Evolutionary conservation across 2,329 filamentous ascomycete species (phyloP), one percentile per base, ranked within the genome.

Genomic region (Sphaerulina populicola): DNA sequence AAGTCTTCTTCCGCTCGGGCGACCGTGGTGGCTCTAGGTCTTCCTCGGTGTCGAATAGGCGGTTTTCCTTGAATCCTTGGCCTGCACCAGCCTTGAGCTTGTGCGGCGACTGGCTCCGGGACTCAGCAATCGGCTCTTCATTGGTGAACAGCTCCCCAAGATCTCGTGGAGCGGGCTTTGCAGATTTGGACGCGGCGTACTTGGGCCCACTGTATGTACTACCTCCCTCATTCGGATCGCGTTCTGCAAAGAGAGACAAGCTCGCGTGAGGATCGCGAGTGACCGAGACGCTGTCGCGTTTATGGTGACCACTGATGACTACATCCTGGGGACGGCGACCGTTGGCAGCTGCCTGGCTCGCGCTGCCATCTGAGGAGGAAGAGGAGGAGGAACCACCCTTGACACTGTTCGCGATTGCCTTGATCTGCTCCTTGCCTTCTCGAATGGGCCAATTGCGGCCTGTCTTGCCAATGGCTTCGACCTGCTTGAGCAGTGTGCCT

Each of bases 361-460:
- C 57, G 39, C 52, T 47, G 7, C 65, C 60, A 9, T 61, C 53
- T 18, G 18, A 18, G 15, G 61, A 52, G 10, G 50, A 37, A 14
- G 18, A 18, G 15, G 61, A 52, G 10, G 50, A 37, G 15, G 61
- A 60, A 31, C 51, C 55, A 14, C 61, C 55, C 46, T 63, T 64
- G 52, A 68, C 44, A 49, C 65, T 67, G 57, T 54, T 55, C 47
- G 58, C 61, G 38, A 69, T 57, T 63, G 95, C 73, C 62, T 81
- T 83, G 60, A 85, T 77, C 72, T 97, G 90, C 48, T 95, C 89
- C 62, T 81, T 81, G 66, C 84, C 86, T 66, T 95, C 89, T 60
- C 82, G 81, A 66, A 98, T 94, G 49, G 93, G 93, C 93, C 93
- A 98, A 71, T 93, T 94, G 68, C 85, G 86, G 51, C 87, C 88